Base-by-base conservation (phyloP, 192 early-diverging fungal species). In the Coemansia aciculifera region DNA sequence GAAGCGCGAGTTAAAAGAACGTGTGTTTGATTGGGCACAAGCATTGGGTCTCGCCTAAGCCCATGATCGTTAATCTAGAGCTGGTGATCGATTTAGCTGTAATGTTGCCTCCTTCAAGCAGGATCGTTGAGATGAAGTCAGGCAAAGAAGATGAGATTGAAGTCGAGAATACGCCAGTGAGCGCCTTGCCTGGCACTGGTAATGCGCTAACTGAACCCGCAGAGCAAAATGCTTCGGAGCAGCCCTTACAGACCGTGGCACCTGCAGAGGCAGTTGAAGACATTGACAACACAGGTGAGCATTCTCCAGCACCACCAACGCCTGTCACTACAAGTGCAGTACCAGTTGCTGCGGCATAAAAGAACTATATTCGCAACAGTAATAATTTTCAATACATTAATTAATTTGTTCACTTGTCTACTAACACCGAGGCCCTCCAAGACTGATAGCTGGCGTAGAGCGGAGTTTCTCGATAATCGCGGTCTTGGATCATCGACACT, bases 401-500 rank as follows among this genome's bases (percentile, higher is more conserved):
- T 34, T 27, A 10, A 3, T 54, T 21, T 21, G 8, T 40, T 48
- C 37, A 62, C 34, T 23, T 60, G 19, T 39, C 59, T 38, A 60
- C 59, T 17, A 70, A 52, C 29, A 63, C 39, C 12, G 46, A 31
- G 2, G 63, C 12, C 21, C 57, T 75, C 78, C 78, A 80, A 3
- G 21, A 1, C 54, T 68, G 69, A 36, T 80, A 80, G 67, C 62
- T 66, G n/a, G 65, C 66, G 48, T 80, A 80, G 9, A 69, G 69
- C 34, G 73, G 52, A 11, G 70, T 52, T 4, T 43, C 49, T 9
- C 64, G 60, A 44, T 80, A 80, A 61, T 80, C 78, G 17, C 68
- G 79, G 43, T 77, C 79, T 49, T 75, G 63, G 36, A 75, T 59
- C 79, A 82, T 82, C 3, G 75, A 68, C 1, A 77, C 64, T 27